These are phyloP conservation scores for Cucurbita argyrosperma DNA, from an alignment of 306 rosid genomes.

Conservation along the genomic window DNA sequence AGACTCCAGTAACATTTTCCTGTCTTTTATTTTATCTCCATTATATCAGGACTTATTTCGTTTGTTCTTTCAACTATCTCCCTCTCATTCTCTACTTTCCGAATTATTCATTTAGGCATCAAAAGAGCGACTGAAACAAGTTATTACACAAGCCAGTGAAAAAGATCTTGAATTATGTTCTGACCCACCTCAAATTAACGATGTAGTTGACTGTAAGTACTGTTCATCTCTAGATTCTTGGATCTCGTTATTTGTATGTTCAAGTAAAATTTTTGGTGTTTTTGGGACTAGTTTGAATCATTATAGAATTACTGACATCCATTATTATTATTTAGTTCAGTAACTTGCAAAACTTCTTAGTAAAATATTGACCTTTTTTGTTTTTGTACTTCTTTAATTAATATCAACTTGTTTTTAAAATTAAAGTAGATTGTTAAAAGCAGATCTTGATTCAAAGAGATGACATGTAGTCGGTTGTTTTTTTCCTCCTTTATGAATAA, in stretches of 20 bases:
- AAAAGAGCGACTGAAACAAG: slow-evolving; percentile 58
- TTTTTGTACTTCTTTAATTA: neutral
- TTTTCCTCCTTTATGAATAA: neutral
- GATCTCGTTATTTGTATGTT: neutral
- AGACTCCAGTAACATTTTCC: neutral
- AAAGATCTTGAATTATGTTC: slow-evolving; percentile 35
- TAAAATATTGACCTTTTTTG: neutral
- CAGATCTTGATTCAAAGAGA: neutral
- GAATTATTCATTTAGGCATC: slow-evolving; percentile 40
- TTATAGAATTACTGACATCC: neutral
- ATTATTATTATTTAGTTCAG: neutral
- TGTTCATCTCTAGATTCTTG: neutral
- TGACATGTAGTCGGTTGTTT: neutral
- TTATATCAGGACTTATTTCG: neutral
- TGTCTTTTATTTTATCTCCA: neutral
- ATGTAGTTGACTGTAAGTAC: slow-evolving; percentile 40
- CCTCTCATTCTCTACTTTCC: slow-evolving; percentile 13
- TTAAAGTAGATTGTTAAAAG: neutral
- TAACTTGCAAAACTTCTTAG: neutral
- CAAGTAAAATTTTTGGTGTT: neutral
- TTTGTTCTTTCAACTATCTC: neutral
- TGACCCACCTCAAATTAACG: slow-evolving; percentile 31
- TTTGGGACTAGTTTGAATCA: neutral
- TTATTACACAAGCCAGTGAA: slow-evolving; percentile 62
- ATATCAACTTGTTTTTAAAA: neutral